phyloP scores from a whole-genome alignment of 805 yeast species.

The Candida orba region DNA sequence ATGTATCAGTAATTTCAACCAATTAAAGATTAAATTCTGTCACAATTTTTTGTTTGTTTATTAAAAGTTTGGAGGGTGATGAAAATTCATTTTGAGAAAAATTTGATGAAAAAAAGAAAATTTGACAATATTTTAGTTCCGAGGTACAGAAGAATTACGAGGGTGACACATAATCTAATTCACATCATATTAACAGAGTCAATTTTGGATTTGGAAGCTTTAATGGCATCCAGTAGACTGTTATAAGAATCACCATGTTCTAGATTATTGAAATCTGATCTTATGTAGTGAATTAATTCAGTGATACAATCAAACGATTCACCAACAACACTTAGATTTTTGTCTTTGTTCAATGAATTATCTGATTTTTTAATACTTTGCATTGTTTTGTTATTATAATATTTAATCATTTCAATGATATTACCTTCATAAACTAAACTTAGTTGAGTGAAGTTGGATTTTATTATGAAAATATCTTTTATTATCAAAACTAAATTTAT shows the following conservation, averaged over 20 bases:
- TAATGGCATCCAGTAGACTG: slow-evolving; percentile 2
- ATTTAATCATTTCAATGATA: slow-evolving; percentile 38
- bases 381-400: slow-evolving; percentile 41
- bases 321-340: slow-evolving; percentile 34
- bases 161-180: background rate
- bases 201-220: slow-evolving; percentile 10
- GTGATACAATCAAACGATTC: slow-evolving; percentile 35
- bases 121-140: no score
- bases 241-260: slow-evolving; percentile 12
- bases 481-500: slow-evolving; percentile 33
- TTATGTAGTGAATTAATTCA: slow-evolving; percentile 25
- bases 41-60: background rate
- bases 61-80: slow-evolving; percentile 5
- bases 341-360: slow-evolving; percentile 17
- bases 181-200: slow-evolving; percentile 11
- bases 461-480: slow-evolving; percentile 48
- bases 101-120: background rate
- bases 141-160: background rate
- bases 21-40: no score
- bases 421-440: slow-evolving; percentile 34
- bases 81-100: background rate
- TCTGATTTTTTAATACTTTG: slow-evolving; percentile 20
- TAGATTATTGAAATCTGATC: slow-evolving; percentile 10
- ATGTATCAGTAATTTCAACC: no score
- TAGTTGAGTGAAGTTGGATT: slow-evolving; percentile 46